Base-by-base conservation (phyloP, 2,329 filamentous ascomycete genomes). In the Penicillium frequentans region DNA sequence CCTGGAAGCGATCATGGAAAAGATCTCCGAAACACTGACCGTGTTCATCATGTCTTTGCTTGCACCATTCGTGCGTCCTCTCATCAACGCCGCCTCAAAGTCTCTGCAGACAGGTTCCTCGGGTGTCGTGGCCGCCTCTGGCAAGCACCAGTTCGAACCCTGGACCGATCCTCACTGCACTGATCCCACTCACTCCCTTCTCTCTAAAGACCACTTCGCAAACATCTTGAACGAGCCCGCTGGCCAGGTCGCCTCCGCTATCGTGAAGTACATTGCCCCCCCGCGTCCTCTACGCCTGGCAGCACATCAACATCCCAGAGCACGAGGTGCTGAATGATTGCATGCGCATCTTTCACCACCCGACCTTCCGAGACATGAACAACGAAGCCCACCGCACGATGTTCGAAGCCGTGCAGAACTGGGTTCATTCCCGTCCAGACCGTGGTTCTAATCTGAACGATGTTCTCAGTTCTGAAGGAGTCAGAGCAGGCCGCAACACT, bases 11-110 rank as follows among this genome's bases (percentile, higher is more conserved):
- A 80, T 97, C n/a, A 86, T 98, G 23, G 93, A 98, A 62, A 93
- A 91, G 67, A 96, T 99, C 67, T 91, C 90, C 55, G 95, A 99
- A 77, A 93, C 90, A 1, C 81, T 99, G 42, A 96, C 93, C 0
- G 83, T 96, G 7, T 98, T 98, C 71, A 86, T 99, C 50, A 84
- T 99, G 60, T 93, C 92, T 6, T 84, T 99, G 1, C 82, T 99
- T 19, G 91, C 95, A 0, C 95, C 95, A 0, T 98, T 96, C 73
- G 84, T 99, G 60, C 86, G 92, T 55, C 95, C 95, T 11, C 89
- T 99, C 70, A 97, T 99, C 74, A 89, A 88, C 52, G 86, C 90
- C 52, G 91, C 93, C 5, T 93, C 91, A 23, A 87, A 93, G 69
- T 85, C 86, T 33, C 81, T 99, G 26, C 96, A 98, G 77, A 84